Base-by-base conservation (phyloP, 2,329 filamentous ascomycete genomes). In the Zymoseptoria crescenta region DNA sequence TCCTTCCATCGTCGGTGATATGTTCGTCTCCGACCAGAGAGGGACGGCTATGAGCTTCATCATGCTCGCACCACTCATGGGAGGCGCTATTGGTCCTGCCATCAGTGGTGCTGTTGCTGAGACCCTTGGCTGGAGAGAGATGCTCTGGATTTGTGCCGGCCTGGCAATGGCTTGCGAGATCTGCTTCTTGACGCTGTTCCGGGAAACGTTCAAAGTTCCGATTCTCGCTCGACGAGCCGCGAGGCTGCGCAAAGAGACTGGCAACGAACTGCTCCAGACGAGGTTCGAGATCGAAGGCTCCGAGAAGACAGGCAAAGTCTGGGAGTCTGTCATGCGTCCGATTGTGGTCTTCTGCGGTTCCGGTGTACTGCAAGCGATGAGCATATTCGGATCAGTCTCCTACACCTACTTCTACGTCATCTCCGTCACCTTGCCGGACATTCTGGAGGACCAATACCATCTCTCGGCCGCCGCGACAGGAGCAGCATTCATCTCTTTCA, bases 1-100 rank as follows among this genome's bases (percentile, higher is more conserved):
- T 62, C 84, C 84, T 0, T 81, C 83, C 24, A 83, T 87, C 56
- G 79, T 87, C 19, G 84, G 84, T 24, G 85, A 87, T 68, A 80
- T 87, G 62, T 86, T 86, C 67, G 70, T 74, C 1, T 74, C 78
- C 0, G 83, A 86, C 57, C 74, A 82, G 68, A 75, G 83, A 16
- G 84, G 84, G 24, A 77, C 77, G 0, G 79, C 83, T 7, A 82
- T 87, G 78, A 82, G 79, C 65, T 59, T 82, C 51, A 74, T 85
- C 52, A 80, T 80, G 69, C 71, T 86, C 1, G 81, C 83, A 1
- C 83, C 83, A 0, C 72, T 86, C 2, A 69, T 84, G 16, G 83
- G 83, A 20, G 82, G 82, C 3, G 81, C 82, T 2, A 69, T 83
- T 6, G 83, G 82, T 0, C 83, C 83, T 1, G 78, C 80, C 0